Percentiles rank a stretch among this genome's conserved stretches.
Conservation (phyloP, 768 basidiomycete species). For the Terana coerulea region DNA sequence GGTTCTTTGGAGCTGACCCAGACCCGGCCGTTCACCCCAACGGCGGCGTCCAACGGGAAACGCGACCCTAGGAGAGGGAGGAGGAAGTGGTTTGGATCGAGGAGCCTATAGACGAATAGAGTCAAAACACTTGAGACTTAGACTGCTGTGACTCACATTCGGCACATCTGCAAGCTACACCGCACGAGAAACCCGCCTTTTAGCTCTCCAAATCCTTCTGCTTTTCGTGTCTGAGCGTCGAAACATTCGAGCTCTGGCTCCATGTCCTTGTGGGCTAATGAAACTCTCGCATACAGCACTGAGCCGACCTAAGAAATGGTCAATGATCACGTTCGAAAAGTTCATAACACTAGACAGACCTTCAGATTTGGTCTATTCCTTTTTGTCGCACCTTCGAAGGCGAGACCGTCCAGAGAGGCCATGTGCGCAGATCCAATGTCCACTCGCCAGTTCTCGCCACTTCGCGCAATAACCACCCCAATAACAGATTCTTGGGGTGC, state of each 20-base stretch:
- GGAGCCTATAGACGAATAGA: constrained; percentile 44
- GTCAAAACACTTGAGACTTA: not conserved
- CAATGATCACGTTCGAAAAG: too few species aligned
- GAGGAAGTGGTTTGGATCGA: constrained; percentile 80
- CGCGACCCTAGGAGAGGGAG: constrained; percentile 74
- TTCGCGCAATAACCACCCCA: constrained; percentile 73
- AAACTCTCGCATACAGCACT: constrained; percentile 88
- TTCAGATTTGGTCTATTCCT: constrained; percentile 92
- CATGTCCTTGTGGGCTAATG: constrained; percentile 94
- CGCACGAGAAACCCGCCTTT: constrained; percentile 82
- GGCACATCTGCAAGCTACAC: constrained; percentile 81
- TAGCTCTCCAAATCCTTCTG: constrained; percentile 91
- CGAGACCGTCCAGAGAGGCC: constrained; percentile 82
- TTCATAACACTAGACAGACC: constrained; percentile 35
- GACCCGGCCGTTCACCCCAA: constrained; percentile 88
- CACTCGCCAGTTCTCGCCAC: constrained; percentile 89
- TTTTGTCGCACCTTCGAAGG: constrained; percentile 96
- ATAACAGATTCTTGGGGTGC: constrained; percentile 88
- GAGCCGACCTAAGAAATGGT: constrained; percentile 72
- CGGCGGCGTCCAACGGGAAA: constrained; percentile 84
- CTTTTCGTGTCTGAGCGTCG: constrained; percentile 87
- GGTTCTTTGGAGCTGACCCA: constrained; percentile 81
- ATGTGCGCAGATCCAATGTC: constrained; percentile 89
- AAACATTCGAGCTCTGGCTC: constrained; percentile 98
- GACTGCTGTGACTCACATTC: constrained; percentile 56